Conservation (phyloP, 164 flowering plant species). For the Hamamelis virginiana region DNA sequence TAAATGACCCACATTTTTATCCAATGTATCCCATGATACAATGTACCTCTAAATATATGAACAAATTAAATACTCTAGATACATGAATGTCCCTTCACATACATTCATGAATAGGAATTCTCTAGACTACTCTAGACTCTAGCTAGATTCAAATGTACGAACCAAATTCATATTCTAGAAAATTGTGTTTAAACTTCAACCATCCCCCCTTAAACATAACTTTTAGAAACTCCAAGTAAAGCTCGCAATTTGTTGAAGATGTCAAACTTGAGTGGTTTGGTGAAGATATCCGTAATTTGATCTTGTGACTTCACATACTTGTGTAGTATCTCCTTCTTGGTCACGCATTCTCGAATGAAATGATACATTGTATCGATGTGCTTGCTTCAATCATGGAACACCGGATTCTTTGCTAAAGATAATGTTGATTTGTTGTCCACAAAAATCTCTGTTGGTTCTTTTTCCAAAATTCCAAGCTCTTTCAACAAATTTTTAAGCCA, state of each 20-base stretch:
- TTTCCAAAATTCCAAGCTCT: neutral
- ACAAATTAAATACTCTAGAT: no score
- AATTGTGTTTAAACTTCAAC: no score
- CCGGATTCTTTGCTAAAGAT: constrained; percentile 9
- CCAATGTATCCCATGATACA: no score
- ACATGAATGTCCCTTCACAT: no score
- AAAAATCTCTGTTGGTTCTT: neutral
- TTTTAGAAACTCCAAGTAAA: no score
- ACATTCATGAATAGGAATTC: no score
- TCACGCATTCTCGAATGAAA: constrained; percentile 11
- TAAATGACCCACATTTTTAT: no score
- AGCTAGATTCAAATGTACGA: no score
- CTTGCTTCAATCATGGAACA: constrained; percentile 15
- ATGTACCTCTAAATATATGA: no score
- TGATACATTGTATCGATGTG: constrained; percentile 12
- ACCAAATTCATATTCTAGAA: no score
- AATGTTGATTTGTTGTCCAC: constrained; percentile 14
- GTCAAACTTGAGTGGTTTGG: neutral
- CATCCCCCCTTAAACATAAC: no score
- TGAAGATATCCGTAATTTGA: neutral
- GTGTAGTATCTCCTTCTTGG: neutral
- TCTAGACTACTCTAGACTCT: no score
- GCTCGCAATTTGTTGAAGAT: neutral
- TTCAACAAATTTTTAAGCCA: constrained; percentile 10
- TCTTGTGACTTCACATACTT: neutral